Evolutionary conservation across 2,329 filamentous ascomycete species (phyloP), one percentile per base, ranked within the genome.

Genomic region (Trichoderma gracile): DNA sequence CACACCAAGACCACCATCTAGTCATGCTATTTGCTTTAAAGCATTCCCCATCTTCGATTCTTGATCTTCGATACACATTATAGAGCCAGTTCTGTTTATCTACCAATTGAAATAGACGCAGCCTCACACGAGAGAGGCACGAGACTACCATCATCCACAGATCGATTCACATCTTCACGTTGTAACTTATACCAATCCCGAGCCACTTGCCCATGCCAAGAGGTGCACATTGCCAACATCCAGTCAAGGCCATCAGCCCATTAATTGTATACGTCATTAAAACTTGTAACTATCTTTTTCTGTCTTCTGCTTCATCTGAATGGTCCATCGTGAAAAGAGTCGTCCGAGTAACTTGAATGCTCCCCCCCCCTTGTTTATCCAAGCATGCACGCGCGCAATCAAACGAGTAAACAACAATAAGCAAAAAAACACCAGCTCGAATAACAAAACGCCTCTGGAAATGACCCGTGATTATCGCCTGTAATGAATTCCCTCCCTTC

Each of bases 221-320:
- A n/a, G 19, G 12, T n/a, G 12, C 9, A 23, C 9, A 50, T n/a
- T n/a, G n/a, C n/a, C 15, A 57, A 38, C 33, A 58, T 53, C 9
- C 38, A 46, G 30, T 33, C 49, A 52, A 52, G 64, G 64, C 64
- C 21, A 40, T 40, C 46, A 38, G 58, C 64, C 65, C 30, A 64
- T 64, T 64, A 60, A 66, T 56, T 59, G 53, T 55, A 53, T 67
- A 62, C 27, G 47, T 63, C 66, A 66, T 67, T 65, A 67, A 55
- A 65, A 47, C 45, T 59, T 65, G 25, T 38, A 64, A 49, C 43
- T 63, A 66, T 55, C 55, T 62, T 63, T 53, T 63, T 61, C 59
- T 23, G 10, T 38, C 33, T 38, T 38, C 33, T 33, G 8, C 30
- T 38, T 38, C 33, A 38, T 38, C 33, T 43, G 30, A 49, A 30